Base-by-base conservation (phyloP, 768 basidiomycete genomes). In the Gymnopilus dilepis region DNA sequence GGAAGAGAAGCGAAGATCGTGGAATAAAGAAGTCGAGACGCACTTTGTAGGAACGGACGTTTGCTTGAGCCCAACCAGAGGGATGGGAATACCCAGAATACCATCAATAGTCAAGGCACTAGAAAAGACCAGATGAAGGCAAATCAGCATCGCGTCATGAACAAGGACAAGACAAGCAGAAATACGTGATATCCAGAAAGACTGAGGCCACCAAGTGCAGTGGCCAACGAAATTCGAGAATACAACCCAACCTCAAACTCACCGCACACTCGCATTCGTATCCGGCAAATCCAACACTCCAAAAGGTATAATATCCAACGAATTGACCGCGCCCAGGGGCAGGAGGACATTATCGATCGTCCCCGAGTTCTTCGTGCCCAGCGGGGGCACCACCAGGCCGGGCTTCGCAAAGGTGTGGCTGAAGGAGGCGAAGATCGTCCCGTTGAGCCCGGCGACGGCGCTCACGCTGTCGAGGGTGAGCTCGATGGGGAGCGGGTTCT, bases 281-380 rank as follows among this genome's bases (percentile, higher is more conserved):
- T 73, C 70, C 13, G 74, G 64, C 30, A 89, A 75, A 63, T 90
- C 86, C 58, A 89, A 73, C 37, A 78, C 74, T 6, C 81, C 83
- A 48, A 82, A 69, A 0, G 86, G 82, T 51, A 88, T 82, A 48
- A 89, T 87, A 6, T 58, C 75, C 8, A 90, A 76, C 1, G 86
- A 82, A 4, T 69, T 77, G 1, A 71, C 19, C 1, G 78, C 80
- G 28, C 88, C 88, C 64, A 85, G 73, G 0, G 81, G 77, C n/a
- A 90, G 78, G 26, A 81, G 53, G 12, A 90, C 88, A 54, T 88
- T 80, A 13, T 74, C 69, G 61, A 90, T 82, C 15, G 67, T 76
- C 2, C 88, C 88, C 24, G 85, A 86, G 70, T 88, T 88, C 51
- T 81, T 82, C 1, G 80, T 82, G 43, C 80, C 76, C 30, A 78